Percentiles rank a stretch among this genome's conserved stretches.
Evolutionary conservation across 2,329 filamentous ascomycete genomes (phyloP).

Genomic region (Amphichorda felina): DNA sequence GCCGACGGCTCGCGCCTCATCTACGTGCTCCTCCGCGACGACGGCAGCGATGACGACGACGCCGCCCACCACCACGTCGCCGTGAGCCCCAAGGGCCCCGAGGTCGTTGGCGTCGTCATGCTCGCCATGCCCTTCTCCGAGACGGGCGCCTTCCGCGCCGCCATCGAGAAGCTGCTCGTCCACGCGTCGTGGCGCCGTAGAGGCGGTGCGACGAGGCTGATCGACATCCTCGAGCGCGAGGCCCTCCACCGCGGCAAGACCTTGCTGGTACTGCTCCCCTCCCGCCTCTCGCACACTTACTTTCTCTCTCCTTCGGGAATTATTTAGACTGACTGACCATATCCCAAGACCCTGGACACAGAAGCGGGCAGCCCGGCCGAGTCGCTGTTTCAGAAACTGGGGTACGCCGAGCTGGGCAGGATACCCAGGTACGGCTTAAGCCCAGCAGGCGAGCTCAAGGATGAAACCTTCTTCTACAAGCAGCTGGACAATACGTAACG

Average conservation of each 20-base stretch:
- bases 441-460: slow-evolving; percentile 34
- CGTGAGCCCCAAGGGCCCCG: slow-evolving; percentile 18
- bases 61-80: neutral
- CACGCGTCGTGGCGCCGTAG: slow-evolving; percentile 34
- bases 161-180: slow-evolving; percentile 47
- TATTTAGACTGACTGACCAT: neutral
- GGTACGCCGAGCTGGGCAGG: slow-evolving; percentile 41
- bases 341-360: slow-evolving; percentile 35
- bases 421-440: slow-evolving; percentile 41
- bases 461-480: slow-evolving; percentile 48
- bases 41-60: slow-evolving; percentile 5
- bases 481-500: too few relatives aligned
- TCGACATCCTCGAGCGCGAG: slow-evolving; percentile 42
- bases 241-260: slow-evolving; percentile 34
- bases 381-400: slow-evolving; percentile 39
- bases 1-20: slow-evolving; percentile 34
- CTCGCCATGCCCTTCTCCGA: slow-evolving; percentile 38
- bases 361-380: slow-evolving; percentile 40
- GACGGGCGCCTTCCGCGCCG: slow-evolving; percentile 41
- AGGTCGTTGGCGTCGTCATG: slow-evolving; percentile 45
- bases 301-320: neutral
- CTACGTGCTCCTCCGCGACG: slow-evolving; percentile 34
- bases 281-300: neutral
- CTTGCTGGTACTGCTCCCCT: slow-evolving; percentile 29
- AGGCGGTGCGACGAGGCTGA: slow-evolving; percentile 39